Conservation (phyloP, 2,329 filamentous ascomycete genomes). For the Ophiostoma sp. region DNA sequence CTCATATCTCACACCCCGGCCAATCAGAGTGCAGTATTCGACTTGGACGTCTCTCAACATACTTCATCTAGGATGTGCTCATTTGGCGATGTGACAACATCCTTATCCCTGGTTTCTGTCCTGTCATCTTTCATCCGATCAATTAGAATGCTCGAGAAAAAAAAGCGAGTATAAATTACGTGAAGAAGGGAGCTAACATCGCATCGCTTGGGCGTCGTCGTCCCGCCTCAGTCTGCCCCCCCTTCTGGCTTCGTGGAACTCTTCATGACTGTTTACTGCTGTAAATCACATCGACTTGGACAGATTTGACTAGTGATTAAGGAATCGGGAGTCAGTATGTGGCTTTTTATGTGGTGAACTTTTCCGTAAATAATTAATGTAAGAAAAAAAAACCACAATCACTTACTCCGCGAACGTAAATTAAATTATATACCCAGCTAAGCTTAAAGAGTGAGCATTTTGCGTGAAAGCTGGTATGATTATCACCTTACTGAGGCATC, state of each 20-base stretch:
- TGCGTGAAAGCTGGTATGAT: no score
- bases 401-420: no score
- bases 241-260: not conserved
- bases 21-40: constrained; percentile 4
- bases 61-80: not conserved
- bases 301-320: not conserved
- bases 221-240: no score
- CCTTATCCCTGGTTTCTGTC: not conserved
- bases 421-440: no score
- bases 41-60: not conserved
- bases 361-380: no score
- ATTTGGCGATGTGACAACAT: not conserved
- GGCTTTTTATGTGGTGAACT: no score
- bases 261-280: not conserved
- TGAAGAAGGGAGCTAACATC: not conserved
- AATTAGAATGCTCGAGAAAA: not conserved
- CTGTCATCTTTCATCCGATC: not conserved
- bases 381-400: no score
- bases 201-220: not conserved
- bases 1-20: not conserved
- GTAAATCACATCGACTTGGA: not conserved
- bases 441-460: no score
- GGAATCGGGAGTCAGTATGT: no score
- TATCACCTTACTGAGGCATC: no score
- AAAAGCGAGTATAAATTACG: not conserved